Evolutionary conservation across 202 grass and related monocot genomes (phyloP).

Genomic region (Miscanthus sacchariflorus): DNA sequence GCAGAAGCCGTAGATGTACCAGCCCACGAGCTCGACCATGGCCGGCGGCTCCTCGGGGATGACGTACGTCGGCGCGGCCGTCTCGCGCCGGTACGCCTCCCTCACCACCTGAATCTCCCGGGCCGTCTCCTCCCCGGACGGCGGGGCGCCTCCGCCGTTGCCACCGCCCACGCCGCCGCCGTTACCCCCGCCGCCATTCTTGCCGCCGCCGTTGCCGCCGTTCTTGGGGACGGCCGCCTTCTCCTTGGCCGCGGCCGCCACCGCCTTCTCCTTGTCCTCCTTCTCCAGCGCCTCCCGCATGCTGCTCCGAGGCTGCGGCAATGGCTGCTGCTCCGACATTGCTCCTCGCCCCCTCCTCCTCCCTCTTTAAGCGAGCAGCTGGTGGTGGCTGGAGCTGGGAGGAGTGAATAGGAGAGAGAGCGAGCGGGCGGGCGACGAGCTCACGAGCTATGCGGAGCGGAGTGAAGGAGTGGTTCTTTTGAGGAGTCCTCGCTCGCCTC

Average conservation of each 20-base stretch:
- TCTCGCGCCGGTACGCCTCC: conserved; percentile 64
- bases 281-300: conserved; percentile 86
- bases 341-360: conserved; percentile 16
- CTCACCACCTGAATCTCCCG: conserved; percentile 77
- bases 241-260: conserved; percentile 34
- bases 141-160: not conserved
- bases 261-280: conserved; percentile 75
- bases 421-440: not conserved
- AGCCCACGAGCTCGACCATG: conserved; percentile 70
- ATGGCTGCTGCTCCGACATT: conserved; percentile 67
- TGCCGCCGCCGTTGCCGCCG: conserved; percentile 10
- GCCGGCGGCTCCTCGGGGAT: conserved; percentile 73
- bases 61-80: conserved; percentile 51
- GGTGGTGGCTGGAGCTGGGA: conserved; percentile 29
- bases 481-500: conserved; percentile 34
- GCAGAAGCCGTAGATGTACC: conserved; percentile 89
- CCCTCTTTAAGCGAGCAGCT: conserved; percentile 31
- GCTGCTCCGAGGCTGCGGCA: conserved; percentile 76
- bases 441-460: conserved; percentile 10
- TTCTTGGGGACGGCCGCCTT: conserved; percentile 36
- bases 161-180: not conserved
- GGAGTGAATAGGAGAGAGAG: conserved; percentile 43
- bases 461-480: conserved; percentile 49
- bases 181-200: not conserved
- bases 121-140: conserved; percentile 50